Evolutionary conservation across 1,284 basidiomycete species (phyloP), one percentile per base, ranked within the genome.

Genomic region (Agaricales sp.): DNA sequence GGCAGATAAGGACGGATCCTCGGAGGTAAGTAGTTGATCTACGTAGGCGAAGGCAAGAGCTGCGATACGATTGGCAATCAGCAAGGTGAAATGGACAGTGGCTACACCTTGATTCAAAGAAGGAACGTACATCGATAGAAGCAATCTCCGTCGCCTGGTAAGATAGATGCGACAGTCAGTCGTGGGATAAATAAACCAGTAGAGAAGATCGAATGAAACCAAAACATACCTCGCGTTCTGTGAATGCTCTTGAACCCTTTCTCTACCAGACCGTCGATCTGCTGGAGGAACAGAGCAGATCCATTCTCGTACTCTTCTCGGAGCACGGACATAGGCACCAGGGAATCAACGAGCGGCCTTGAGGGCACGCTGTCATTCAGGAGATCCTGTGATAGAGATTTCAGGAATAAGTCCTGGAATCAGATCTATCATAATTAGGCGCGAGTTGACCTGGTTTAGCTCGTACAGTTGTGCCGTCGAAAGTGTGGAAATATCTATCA

Each of bases 81-180:
- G 68, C 64, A 62, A 51, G 51, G 51, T 50, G 48, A 13, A 12
- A 4, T 48, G 48, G 35, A 46, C 14, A 24, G 35, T 45, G 46
- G 26, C 39, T 43, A 46, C 48, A 26, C 19, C 38, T 46, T 35
- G 24, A n/a, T n/a, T n/a, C n/a, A n/a, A n/a, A n/a, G n/a, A n/a
- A 14, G 37, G 26, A 56, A 62, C 65, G 69, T 55, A 86, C 85
- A 81, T 70, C 85, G 69, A 61, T 87, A 89, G 61, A 87, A 87
- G 59, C 87, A 89, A 62, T 89, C 82, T 0, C 86, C 87, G 57
- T 89, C 87, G 19, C 85, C 85, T 74, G 63, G 30, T 38, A 18
- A 45, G 39, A 11, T 30, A 16, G 26, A 19, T 14, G n/a, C 4
- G 38, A 26, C 19, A 6, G 25, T 19, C 24, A 14, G 4, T 2